Percentiles rank a stretch among this genome's conserved stretches.
These are phyloP conservation scores for Acacia pycnantha DNA, from an alignment of 331 rosid species.

Conservation along the genomic window DNA sequence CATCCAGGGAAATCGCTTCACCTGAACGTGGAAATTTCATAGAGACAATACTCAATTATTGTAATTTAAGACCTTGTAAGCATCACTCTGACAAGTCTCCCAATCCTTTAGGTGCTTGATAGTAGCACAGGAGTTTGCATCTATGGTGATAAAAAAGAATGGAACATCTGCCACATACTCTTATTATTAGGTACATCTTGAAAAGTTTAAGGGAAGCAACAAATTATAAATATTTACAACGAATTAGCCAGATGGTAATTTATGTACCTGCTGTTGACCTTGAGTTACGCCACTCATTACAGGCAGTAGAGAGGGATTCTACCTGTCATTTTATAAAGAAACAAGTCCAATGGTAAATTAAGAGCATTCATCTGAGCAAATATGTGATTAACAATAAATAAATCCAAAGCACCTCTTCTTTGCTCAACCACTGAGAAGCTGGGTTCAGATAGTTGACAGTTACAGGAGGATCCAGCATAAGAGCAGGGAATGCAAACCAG, in stretches of 20 bases:
- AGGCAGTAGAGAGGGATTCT: conserved; percentile 75
- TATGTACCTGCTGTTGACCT: conserved; percentile 62
- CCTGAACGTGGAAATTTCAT: conserved; percentile 13
- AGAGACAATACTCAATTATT: conserved; percentile 22
- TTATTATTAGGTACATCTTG: conserved; percentile 26
- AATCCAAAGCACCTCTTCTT: conserved; percentile 60
- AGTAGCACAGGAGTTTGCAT: conserved; percentile 57
- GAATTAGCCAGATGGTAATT: not conserved
- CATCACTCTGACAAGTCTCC: conserved; percentile 56
- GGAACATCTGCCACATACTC: conserved; percentile 66
- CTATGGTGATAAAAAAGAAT: conserved; percentile 72
- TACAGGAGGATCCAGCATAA: conserved; percentile 88
- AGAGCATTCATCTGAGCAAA: conserved; percentile 9
- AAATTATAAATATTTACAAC: not conserved
- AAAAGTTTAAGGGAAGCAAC: conserved; percentile 14
- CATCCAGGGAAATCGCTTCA: not conserved
- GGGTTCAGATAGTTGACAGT: conserved; percentile 63
- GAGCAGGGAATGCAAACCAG: conserved; percentile 96
- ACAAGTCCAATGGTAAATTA: conserved; percentile 8
- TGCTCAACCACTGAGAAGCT: conserved; percentile 72
- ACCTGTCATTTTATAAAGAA: conserved; percentile 49
- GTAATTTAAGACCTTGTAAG: conserved; percentile 60
- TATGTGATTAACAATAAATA: not conserved
- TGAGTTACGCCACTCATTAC: conserved; percentile 84
- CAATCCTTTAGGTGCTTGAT: conserved; percentile 75